Base-by-base conservation (phyloP, 352 stramenopile genomes). In the Phytophthora lateralis region DNA sequence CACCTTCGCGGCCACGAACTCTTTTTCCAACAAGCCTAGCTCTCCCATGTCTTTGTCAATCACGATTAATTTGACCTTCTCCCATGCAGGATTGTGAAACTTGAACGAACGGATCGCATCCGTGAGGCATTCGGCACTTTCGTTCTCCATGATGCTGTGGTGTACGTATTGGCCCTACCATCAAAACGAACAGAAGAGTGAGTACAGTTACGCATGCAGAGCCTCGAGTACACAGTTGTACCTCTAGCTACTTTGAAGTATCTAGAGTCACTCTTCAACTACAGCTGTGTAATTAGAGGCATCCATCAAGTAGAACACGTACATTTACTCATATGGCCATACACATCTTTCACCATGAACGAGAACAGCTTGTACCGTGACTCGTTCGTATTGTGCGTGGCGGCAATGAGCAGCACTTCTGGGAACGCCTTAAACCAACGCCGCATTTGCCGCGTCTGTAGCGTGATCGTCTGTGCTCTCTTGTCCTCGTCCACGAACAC, bases 381-480 rank as follows among this genome's bases (percentile, higher is more conserved):
- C 6, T 47, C 27, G 20, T 57, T 46, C 2, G 49, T 57, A n/a
- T 46, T 46, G 34, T 57, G 49, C 24, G 49, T 57, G 11, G 49
- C 21, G 12, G 39, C 49, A 45, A 57, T 21, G 4, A 57, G 21
- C 10, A 57, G 26, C 6, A 57, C 49, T 21, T 57, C 26, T 6
- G 49, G 49, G 32, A 45, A 57, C 3, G 34, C 18, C 21, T 32
- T 46, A 6, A 56, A 57, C 20, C 35, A 37, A 14, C 35, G 49
- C 0, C 35, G 49, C 49, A 46, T 48, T 26, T 45, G 34, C 0
- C 34, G 14, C 15, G 34, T 56, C 38, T 56, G 49, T 6, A 57
- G 27, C 1, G 49, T 57, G 18, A 48, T 46, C 17, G 35, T 57
- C 15, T 57, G 49, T 2, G 20, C 34, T 15, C 5, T 37, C 15